Base-by-base conservation (phyloP, 257 asterid species). In the Solanum dulcamara region DNA sequence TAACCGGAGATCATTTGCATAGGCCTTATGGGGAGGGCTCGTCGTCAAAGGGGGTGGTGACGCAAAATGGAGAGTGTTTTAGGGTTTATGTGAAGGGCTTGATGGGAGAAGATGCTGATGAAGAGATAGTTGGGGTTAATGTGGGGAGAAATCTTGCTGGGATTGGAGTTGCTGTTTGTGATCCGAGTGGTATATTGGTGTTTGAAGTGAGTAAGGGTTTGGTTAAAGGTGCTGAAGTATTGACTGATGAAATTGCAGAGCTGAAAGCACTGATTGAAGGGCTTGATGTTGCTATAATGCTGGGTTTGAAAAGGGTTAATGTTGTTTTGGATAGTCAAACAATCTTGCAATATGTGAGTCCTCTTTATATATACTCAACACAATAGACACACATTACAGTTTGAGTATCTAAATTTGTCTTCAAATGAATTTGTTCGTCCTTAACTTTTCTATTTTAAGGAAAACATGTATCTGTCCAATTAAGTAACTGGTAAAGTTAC, bases 161-260 rank as follows among this genome's bases (percentile, higher is more conserved):
- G 48, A 84, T 94, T 60, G 97, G 97, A 14, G 92, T 90, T 11
- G 96, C 95, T 12, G 83, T 92, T 84, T 90, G 92, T 86, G 95
- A 91, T 86, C 83, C 71, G 85, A 87, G 87, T 74, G 97, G 89
- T 80, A 87, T 83, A 14, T 66, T 92, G 89, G 79, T 92, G 75
- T 88, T 90, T 83, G 94, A 92, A 85, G 70, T 90, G 88, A 88
- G 93, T 66, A 94, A 92, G 75, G 88, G 88, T 79, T 86, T 94
- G 79, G 32, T 81, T 12, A 80, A 60, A 86, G 81, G 68, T 18
- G 93, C 86, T 7, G 51, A 84, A 62, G 44, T 81, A 28, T 53
- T 80, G 87, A 87, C 40, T 77, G 30, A n/a, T 11, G 90, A 84
- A 64, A 81, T 68, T 32, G 89, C 70, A 64, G 91, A 91, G 20